Percentiles rank a stretch among this genome's conserved stretches.
Conservation (phyloP, 2,329 filamentous ascomycete genomes). For the Stagonosporopsis cucurbitacearum region DNA sequence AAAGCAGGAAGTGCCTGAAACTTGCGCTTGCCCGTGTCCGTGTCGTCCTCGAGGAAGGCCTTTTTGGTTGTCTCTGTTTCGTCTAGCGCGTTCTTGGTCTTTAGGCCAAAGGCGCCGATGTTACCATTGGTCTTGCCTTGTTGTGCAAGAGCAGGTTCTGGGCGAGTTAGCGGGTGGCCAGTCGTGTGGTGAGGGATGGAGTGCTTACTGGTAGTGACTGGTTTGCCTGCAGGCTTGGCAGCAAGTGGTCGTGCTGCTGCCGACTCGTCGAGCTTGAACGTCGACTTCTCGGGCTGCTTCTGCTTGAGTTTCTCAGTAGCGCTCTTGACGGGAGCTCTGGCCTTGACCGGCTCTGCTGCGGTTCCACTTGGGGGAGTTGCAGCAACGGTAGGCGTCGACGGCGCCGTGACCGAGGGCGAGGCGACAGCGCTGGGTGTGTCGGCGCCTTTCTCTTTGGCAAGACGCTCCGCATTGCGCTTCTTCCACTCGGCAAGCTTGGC, state of each 20-base stretch:
- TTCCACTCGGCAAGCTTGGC: conserved; percentile 77
- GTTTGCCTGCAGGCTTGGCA: conserved; percentile 37
- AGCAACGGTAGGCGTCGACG: conserved; percentile 63
- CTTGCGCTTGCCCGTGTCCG: conserved; percentile 78
- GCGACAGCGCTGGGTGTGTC: conserved; percentile 63
- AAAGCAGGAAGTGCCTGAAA: conserved; percentile 86
- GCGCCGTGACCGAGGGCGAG: conserved; percentile 67
- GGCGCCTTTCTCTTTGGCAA: conserved; percentile 73
- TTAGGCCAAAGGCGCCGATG: conserved; percentile 83
- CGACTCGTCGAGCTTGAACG: conserved; percentile 46
- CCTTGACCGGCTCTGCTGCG: conserved; percentile 63
- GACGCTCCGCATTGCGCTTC: conserved; percentile 59
- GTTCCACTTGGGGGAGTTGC: background rate
- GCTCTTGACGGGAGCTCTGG: conserved; percentile 86
- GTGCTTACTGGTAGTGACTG: conserved; percentile 23
- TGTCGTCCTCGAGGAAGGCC: conserved; percentile 86
- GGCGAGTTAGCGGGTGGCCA: conserved; percentile 23
- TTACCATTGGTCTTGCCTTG: conserved; percentile 72
- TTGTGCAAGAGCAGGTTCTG: conserved; percentile 55
- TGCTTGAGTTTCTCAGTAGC: conserved; percentile 78
- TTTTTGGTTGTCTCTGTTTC: conserved; percentile 74
- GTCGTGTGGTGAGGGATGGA: too few relatives aligned
- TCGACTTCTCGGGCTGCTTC: conserved; percentile 53
- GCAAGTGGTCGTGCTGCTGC: conserved; percentile 39
- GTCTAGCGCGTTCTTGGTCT: conserved; percentile 66